Conservation (phyloP, 164 flowering plant genomes). For the Macadamia integrifolia region DNA sequence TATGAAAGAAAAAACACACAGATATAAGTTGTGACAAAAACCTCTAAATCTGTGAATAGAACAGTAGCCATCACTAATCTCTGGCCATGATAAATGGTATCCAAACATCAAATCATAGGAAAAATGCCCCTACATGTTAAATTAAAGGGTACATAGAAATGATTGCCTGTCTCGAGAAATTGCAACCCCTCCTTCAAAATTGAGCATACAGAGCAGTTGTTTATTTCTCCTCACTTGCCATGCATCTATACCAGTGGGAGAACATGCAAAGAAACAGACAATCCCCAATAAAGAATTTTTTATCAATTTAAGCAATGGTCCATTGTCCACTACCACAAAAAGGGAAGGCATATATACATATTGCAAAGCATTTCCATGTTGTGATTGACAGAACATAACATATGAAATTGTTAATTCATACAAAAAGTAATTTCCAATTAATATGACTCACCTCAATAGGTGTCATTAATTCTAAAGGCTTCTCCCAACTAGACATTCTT, state of each 20-base stretch:
- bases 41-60: neutral
- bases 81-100: conserved; percentile 12
- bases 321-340: conserved; percentile 30
- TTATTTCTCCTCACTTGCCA: conserved; percentile 67
- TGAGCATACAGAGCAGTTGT: conserved; percentile 73
- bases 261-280: conserved; percentile 65
- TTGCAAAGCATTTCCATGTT: conserved; percentile 19
- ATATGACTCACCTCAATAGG: conserved; percentile 78
- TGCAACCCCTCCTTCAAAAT: conserved; percentile 68
- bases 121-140: conserved; percentile 27
- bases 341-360: conserved; percentile 11
- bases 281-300: conserved; percentile 47
- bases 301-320: conserved; percentile 28
- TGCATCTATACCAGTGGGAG: conserved; percentile 78
- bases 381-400: conserved; percentile 6
- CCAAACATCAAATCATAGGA: conserved; percentile 18
- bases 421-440: conserved; percentile 2
- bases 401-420: conserved; percentile 3
- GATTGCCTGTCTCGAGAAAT: conserved; percentile 81
- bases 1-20: neutral
- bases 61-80: conserved; percentile 8
- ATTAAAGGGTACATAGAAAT: conserved; percentile 42
- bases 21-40: neutral
- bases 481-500: conserved; percentile 62
- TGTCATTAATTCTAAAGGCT: conserved; percentile 63